These are phyloP conservation scores for Alternaria sp. DNA, from an alignment of 2,329 filamentous ascomycete species.

Conservation along the genomic window DNA sequence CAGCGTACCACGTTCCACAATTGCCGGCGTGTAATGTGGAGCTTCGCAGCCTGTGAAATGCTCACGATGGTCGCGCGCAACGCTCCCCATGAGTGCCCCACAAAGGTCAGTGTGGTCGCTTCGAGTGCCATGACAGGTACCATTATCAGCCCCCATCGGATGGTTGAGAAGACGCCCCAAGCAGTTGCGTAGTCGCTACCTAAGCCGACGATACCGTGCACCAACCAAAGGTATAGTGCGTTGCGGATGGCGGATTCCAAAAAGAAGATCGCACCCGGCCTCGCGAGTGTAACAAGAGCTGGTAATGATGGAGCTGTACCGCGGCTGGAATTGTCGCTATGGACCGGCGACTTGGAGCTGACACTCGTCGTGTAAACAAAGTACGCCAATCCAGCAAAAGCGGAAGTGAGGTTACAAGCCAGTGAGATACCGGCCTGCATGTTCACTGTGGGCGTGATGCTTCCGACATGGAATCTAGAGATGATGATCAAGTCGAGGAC, in stretches of 20 bases:
- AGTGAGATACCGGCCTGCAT: slow-evolving; percentile 69
- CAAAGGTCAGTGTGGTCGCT: slow-evolving; percentile 67
- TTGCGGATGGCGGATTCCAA: slow-evolving; percentile 71
- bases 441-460: slow-evolving; percentile 63
- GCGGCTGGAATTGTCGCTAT: slow-evolving; percentile 6
- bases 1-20: slow-evolving; percentile 56
- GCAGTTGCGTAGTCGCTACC: slow-evolving; percentile 71
- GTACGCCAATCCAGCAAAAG: slow-evolving; percentile 61
- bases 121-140: slow-evolving; percentile 73
- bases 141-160: slow-evolving; percentile 77
- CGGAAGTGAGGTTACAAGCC: slow-evolving; percentile 54
- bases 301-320: slow-evolving; percentile 39
- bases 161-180: slow-evolving; percentile 77
- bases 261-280: slow-evolving; percentile 66
- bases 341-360: slow-evolving; percentile 24
- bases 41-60: slow-evolving; percentile 12
- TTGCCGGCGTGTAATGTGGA: slow-evolving; percentile 37
- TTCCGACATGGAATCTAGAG: slow-evolving; percentile 67
- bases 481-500: slow-evolving; percentile 70
- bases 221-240: slow-evolving; percentile 73
- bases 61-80: slow-evolving; percentile 50
- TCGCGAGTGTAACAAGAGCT: slow-evolving; percentile 59
- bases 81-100: slow-evolving; percentile 70
- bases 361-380: slow-evolving; percentile 58
- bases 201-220: slow-evolving; percentile 68